phyloP scores from a whole-genome alignment of 495 filamentous ascomycete genomes.

The Neurospora sp. region DNA sequence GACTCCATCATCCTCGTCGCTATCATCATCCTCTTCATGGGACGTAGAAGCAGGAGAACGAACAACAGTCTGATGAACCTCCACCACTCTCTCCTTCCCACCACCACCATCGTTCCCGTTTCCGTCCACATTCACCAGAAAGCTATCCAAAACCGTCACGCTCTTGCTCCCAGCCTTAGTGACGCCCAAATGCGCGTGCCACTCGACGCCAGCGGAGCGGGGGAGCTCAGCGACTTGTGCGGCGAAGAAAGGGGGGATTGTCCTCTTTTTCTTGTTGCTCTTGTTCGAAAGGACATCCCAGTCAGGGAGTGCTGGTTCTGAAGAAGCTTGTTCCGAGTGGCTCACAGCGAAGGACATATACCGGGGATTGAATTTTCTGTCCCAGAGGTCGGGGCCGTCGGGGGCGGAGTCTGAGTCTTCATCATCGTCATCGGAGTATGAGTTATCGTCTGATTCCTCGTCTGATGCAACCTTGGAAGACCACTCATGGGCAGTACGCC shows the following conservation, averaged over 20 bases:
- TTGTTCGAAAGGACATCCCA: constrained; percentile 24
- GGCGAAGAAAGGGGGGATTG: constrained; percentile 55
- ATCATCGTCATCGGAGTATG: constrained; percentile 7
- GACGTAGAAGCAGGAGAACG: neutral
- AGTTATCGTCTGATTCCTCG: neutral
- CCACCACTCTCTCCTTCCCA: neutral
- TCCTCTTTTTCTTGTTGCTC: neutral
- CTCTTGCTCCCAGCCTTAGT: neutral
- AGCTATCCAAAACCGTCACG: neutral
- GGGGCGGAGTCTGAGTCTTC: constrained; percentile 27
- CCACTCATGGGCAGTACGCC: constrained; percentile 27
- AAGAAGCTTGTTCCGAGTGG: neutral
- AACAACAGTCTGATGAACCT: constrained; percentile 9
- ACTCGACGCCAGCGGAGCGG: constrained; percentile 20
- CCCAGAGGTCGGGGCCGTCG: constrained; percentile 59
- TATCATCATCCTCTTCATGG: neutral
- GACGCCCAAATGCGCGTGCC: constrained; percentile 24
- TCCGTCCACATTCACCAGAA: neutral
- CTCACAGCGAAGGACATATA: constrained; percentile 20
- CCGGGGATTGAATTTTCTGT: constrained; percentile 46
- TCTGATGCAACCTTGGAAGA: neutral
- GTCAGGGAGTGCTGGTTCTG: constrained; percentile 20
- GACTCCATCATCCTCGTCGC: neutral
- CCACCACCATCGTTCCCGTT: neutral
- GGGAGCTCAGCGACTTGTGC: constrained; percentile 44